Percentiles rank a stretch among this genome's conserved stretches.
phyloP scores from a whole-genome alignment of 140 eudicot species.

The Senecio squalidus region DNA sequence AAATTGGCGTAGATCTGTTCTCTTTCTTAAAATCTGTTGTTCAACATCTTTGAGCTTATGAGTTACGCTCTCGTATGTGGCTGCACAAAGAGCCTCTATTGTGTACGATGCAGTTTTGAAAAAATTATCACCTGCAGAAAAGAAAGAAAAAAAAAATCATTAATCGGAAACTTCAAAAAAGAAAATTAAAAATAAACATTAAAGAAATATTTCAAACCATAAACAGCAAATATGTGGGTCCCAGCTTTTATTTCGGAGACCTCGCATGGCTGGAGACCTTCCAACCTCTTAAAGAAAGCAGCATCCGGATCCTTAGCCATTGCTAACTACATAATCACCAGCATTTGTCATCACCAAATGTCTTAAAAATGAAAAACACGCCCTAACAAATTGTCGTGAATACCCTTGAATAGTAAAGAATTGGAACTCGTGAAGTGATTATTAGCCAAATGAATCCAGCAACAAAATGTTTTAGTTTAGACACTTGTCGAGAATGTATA shows the following conservation, averaged over 20 bases:
- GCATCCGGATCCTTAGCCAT: constrained; percentile 99
- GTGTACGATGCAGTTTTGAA: constrained; percentile 90
- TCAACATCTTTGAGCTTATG: constrained; percentile 77
- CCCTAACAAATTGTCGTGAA: too few relatives aligned
- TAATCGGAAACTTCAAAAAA: not conserved
- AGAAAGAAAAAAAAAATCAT: too few relatives aligned
- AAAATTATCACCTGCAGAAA: constrained; percentile 82
- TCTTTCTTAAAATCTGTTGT: constrained; percentile 78
- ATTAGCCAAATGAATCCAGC: too few relatives aligned
- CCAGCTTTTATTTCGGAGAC: constrained; percentile 88
- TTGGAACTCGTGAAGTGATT: too few relatives aligned
- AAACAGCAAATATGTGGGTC: constrained; percentile 94
- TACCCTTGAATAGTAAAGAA: not conserved
- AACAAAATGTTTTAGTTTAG: not conserved
- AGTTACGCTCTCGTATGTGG: constrained; percentile 72
- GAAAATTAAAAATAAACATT: not conserved
- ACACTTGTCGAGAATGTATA: constrained; percentile 3
- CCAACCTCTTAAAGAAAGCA: constrained; percentile 90
- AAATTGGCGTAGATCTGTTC: constrained; percentile 86
- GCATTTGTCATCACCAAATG: constrained; percentile 10
- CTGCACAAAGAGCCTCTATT: constrained; percentile 90
- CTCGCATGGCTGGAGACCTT: constrained; percentile 98
- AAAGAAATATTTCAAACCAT: constrained; percentile 48
- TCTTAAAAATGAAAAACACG: too few relatives aligned
- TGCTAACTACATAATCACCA: constrained; percentile 54